phyloP scores from a whole-genome alignment of 768 basidiomycete genomes.

The Lenzites betulinus region DNA sequence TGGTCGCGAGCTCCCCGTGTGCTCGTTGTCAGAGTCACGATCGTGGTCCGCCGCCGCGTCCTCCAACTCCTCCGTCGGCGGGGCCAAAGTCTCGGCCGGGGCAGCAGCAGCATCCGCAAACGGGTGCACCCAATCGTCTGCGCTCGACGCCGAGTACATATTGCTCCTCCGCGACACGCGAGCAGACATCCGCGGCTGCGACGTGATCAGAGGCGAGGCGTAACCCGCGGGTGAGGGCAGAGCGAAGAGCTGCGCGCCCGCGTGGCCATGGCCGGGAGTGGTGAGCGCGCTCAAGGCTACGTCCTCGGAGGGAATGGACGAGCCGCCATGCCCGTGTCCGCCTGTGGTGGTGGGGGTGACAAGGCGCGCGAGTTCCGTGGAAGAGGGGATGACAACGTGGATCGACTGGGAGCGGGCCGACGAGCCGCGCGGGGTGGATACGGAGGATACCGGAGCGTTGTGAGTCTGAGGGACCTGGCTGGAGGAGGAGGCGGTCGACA shows the following conservation, averaged over 20 bases:
- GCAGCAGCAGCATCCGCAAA: no score
- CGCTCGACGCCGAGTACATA: background rate
- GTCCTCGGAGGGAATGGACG: background rate
- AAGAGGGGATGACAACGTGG: conserved; percentile 3
- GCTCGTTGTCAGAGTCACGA: no score
- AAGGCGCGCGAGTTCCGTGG: background rate
- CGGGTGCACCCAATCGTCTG: no score
- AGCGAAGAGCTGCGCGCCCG: background rate
- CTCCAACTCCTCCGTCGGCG: no score
- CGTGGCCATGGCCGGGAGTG: background rate
- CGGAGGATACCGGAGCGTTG: background rate
- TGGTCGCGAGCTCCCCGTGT: no score
- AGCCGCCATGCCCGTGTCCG: background rate
- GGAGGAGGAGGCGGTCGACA: background rate
- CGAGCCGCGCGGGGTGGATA: background rate
- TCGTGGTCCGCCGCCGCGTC: no score
- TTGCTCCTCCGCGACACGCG: background rate
- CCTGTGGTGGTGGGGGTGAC: background rate
- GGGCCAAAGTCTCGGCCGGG: no score
- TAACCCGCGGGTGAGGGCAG: background rate
- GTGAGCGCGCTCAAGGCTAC: background rate
- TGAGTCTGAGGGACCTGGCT: background rate
- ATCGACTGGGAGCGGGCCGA: background rate
- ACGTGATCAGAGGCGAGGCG: background rate
- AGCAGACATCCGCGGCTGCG: background rate